A percentile compares a stretch with the other conserved stretches of the same genome.
Evolutionary conservation across 495 filamentous ascomycete genomes (phyloP).

Genomic region (Chaetomium cochliodes): DNA sequence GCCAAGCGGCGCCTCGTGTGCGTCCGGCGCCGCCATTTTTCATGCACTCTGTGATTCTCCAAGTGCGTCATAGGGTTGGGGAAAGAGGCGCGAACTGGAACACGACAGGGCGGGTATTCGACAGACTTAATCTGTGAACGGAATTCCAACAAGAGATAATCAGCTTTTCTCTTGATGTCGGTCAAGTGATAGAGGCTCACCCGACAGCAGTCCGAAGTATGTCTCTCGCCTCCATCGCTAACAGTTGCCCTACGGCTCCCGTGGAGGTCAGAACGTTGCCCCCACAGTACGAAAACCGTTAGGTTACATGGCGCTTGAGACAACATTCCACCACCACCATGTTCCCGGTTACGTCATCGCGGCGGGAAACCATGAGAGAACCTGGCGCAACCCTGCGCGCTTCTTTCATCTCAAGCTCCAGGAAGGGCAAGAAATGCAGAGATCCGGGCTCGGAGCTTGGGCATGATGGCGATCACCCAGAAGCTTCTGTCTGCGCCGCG

Average conservation of each 20-base stretch:
- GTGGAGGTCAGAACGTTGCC: conserved; percentile 16
- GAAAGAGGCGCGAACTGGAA: not conserved
- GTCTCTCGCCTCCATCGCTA: no score
- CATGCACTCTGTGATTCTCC: conserved; percentile 19
- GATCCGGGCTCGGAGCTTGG: not conserved
- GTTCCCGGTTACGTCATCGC: conserved; percentile 39
- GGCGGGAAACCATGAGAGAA: conserved; percentile 26
- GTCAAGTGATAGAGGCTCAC: not conserved
- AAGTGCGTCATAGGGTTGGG: conserved; percentile 39
- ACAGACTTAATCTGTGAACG: no score
- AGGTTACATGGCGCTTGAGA: conserved; percentile 29
- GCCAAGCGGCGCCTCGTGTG: conserved; percentile 31
- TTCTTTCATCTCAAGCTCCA: conserved; percentile 9
- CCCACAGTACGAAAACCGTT: conserved; percentile 33
- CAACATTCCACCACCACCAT: conserved; percentile 31
- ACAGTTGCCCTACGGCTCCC: no score
- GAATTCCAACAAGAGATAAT: not conserved
- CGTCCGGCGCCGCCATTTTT: conserved; percentile 22
- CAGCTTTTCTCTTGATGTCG: not conserved
- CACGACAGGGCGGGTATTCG: no score
- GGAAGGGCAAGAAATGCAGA: not conserved
- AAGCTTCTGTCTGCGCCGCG: not conserved
- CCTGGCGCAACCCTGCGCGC: conserved; percentile 20
- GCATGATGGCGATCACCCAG: not conserved
- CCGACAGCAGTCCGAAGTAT: no score